Percentiles rank a stretch among this genome's conserved stretches.
phyloP scores from a whole-genome alignment of 2,329 filamentous ascomycete species.

The Aspergillus amoenus region DNA sequence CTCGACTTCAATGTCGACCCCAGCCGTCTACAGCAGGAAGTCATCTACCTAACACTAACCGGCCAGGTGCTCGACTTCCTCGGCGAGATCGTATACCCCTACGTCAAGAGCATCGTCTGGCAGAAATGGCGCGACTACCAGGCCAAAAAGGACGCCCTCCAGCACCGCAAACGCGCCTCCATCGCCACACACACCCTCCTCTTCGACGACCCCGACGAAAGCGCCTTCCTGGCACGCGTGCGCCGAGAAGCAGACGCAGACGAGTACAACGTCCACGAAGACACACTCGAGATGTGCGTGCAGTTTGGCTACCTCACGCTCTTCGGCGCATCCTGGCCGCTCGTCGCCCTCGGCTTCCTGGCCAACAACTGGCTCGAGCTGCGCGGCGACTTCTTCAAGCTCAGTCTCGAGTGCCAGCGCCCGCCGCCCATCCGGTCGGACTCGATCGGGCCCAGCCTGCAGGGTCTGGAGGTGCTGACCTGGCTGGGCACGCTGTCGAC shows the following conservation, averaged over 20 bases:
- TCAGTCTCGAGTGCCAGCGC: conserved; percentile 82
- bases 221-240: conserved; percentile 75
- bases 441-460: conserved; percentile 90
- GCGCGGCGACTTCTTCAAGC: conserved; percentile 90
- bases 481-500: conserved; percentile 91
- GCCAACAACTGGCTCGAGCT: conserved; percentile 97
- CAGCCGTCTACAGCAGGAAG: conserved; percentile 78
- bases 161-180: conserved; percentile 29
- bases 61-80: conserved; percentile 86
- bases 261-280: conserved; percentile 82
- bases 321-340: conserved; percentile 91
- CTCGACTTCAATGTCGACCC: conserved; percentile 79
- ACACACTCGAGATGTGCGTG: conserved; percentile 91
- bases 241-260: conserved; percentile 79
- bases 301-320: conserved; percentile 86
- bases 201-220: conserved; percentile 74
- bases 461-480: conserved; percentile 81
- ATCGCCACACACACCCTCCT: conserved; percentile 47
- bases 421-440: conserved; percentile 88
- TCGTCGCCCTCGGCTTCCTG: conserved; percentile 85
- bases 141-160: conserved; percentile 30
- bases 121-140: conserved; percentile 60
- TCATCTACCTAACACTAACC: conserved; percentile 94
- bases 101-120: conserved; percentile 74
- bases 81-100: conserved; percentile 82